Conservation (phyloP, 805 yeast genomes). For the Ogataea dorogensis region DNA sequence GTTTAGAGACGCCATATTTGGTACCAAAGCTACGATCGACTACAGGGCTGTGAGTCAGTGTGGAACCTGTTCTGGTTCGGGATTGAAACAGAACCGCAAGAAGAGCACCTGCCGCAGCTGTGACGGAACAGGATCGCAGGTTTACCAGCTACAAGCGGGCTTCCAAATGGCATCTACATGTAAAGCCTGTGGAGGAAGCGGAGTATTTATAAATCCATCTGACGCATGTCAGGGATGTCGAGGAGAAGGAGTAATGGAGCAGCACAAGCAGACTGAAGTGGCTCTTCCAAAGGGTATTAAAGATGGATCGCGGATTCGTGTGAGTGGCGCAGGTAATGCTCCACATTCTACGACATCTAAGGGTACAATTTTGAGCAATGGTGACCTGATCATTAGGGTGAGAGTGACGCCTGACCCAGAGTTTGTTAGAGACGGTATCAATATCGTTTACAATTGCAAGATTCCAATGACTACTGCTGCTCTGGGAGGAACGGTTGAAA, state of each 20-base stretch:
- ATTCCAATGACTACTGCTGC: slow-evolving; percentile 96
- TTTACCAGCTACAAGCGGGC: slow-evolving; percentile 85
- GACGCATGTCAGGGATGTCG: slow-evolving; percentile 81
- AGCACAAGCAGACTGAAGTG: slow-evolving; percentile 67
- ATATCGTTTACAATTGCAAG: slow-evolving; percentile 61
- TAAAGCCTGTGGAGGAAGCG: slow-evolving; percentile 81
- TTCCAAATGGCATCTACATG: slow-evolving; percentile 97
- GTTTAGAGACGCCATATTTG: slow-evolving; percentile 86
- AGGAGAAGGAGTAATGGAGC: slow-evolving; percentile 81
- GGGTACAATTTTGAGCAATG: slow-evolving; percentile 66
- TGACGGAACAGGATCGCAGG: slow-evolving; percentile 89
- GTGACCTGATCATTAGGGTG: slow-evolving; percentile 84
- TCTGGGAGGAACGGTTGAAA: slow-evolving; percentile 82
- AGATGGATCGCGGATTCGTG: slow-evolving; percentile 82
- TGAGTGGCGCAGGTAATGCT: slow-evolving; percentile 87
- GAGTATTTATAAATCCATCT: slow-evolving; percentile 64
- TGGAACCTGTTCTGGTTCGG: slow-evolving; percentile 77
- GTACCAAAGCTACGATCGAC: slow-evolving; percentile 61
- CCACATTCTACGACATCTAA: slow-evolving; percentile 76
- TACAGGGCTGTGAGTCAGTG: slow-evolving; percentile 79
- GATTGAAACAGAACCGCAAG: slow-evolving; percentile 72
- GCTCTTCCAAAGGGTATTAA: slow-evolving; percentile 86
- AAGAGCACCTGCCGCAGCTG: slow-evolving; percentile 82
- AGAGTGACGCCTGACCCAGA: slow-evolving; percentile 71
- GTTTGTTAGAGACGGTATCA: slow-evolving; percentile 65